Percentiles rank a stretch among this genome's conserved stretches.
Conservation (phyloP, 192 early-diverging fungal species). For the Physocladia obscura region DNA sequence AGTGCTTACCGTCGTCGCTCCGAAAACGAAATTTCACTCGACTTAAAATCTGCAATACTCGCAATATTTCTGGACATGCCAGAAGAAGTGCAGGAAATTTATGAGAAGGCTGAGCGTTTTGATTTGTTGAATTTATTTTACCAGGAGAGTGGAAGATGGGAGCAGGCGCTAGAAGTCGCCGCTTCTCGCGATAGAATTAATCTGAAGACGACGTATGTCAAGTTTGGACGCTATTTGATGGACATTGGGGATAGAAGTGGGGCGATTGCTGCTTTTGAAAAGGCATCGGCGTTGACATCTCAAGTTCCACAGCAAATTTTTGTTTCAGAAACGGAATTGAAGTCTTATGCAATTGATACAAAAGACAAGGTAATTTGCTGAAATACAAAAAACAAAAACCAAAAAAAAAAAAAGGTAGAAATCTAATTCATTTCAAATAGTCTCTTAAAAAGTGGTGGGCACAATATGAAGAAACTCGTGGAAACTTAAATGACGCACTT, state of each 20-base stretch:
- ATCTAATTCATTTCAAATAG: constrained; percentile 10
- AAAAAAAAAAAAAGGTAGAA: neutral
- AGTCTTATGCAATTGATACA: constrained; percentile 19
- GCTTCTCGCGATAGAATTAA: constrained; percentile 43
- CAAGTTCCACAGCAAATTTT: constrained; percentile 14
- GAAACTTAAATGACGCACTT: constrained; percentile 40
- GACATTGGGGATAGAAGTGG: constrained; percentile 50
- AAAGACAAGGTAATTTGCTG: constrained; percentile 7
- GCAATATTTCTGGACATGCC: constrained; percentile 37
- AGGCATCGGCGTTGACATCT: constrained; percentile 27
- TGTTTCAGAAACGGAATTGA: constrained; percentile 14
- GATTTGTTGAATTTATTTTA: constrained; percentile 46
- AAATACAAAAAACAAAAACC: too few species aligned
- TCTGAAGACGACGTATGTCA: constrained; percentile 44
- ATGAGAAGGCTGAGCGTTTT: constrained; percentile 25
- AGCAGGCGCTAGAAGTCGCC: constrained; percentile 49
- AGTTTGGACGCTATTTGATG: constrained; percentile 47
- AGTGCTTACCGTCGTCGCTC: constrained; percentile 27
- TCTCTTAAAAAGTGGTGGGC: constrained; percentile 55
- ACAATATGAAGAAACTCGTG: constrained; percentile 50
- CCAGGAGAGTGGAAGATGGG: constrained; percentile 48
- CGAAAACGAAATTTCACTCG: constrained; percentile 13
- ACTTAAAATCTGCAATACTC: constrained; percentile 24
- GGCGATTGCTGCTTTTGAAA: constrained; percentile 57
- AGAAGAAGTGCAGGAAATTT: constrained; percentile 44